Base-by-base conservation (phyloP, 345 rosid genomes). In the Aquilaria sinensis region DNA sequence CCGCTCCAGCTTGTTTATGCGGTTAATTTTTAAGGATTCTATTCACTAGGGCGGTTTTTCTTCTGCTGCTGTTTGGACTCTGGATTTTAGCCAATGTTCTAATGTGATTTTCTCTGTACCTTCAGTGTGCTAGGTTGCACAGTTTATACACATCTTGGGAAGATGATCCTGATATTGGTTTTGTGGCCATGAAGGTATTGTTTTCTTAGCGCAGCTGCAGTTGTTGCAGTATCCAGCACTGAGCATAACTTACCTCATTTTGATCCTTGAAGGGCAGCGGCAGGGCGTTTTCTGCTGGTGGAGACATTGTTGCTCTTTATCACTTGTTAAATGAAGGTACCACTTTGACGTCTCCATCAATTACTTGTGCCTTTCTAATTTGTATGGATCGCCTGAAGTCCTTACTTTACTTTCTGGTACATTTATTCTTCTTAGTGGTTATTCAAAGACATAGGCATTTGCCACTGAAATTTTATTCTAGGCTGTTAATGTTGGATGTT, bases 261-360 rank as follows among this genome's bases (percentile, higher is more conserved):
- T 74, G 31, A 60, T 59, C 41, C 64, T 61, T 80, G 73, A 77
- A 93, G 97, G 98, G 97, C 68, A 81, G 91, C 74, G 97, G 95
- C 77, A 83, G 88, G 75, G 96, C 96, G 45, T 94, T 94, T 84
- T 88, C 92, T 74, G 97, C 97, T 3, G 97, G 99, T 58, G 97
- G 99, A 12, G 96, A 89, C 73, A 78, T 92, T 52, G 86, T 89
- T 61, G 3, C 80, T 61, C 78, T 92, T 33, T 85, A 85, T 76
- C 81, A 81, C 54, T 67, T 87, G 77, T 77, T 68, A 32, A 86
- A 82, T 58, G 75, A 80, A 77, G 96, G 97, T 88, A 77, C 56
- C 48, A 49, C 34, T 50, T 11, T 13, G 56, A 47, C 29, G 4
- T 15, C 51, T 23, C 23, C 23, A 37, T 37, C 43, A 37, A 29